Evolutionary conservation across 169 alveolate species (phyloP), one percentile per base, ranked within the genome.

Genomic region (Plasmodium reichenowi): DNA sequence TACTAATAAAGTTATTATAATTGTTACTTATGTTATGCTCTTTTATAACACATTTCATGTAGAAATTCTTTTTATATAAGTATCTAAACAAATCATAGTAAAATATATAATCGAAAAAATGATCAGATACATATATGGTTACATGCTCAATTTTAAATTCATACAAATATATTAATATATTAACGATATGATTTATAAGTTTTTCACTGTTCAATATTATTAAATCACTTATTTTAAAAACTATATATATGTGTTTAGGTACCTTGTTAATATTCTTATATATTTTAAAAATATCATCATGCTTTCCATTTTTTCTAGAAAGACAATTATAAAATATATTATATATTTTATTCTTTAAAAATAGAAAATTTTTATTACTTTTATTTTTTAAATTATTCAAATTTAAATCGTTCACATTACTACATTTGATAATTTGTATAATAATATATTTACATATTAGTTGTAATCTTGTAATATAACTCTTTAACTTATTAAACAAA

Each of bases 171-270:
- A 64, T 66, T 24, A 68, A 17, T 48, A 76, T 76, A 52, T 64
- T 67, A 13, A 76, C 24, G 8, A 76, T 32, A 59, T 76, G 66
- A 22, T 68, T 43, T 22, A 71, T 12, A 29, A 76, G 50, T 76
- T 76, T 76, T 2, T 15, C 66, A 20, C 67, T 59, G 13, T 59
- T 26, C 13, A 76, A 45, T n/a, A 76, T 76, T 48, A 76, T 32
- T 48, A 76, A 45, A 50, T 76, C 89, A 24, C 38, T 76, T 15
- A 47, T 58, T 76, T 76, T 76, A n/a, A 76, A 50, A 8, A 76
- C 70, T 50, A 76, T 76, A 29, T 76, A 76, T 13, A 76, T 29
- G 54, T 76, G 89, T 45, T 76, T 76, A 48, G 89, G 89, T 68
- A 59, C 32, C 48, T 76, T 76, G 2, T 3, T 52, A n/a, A 32